These are phyloP conservation scores for Coemansia sp. DNA, from an alignment of 192 early-diverging fungal genomes.

Conservation along the genomic window DNA sequence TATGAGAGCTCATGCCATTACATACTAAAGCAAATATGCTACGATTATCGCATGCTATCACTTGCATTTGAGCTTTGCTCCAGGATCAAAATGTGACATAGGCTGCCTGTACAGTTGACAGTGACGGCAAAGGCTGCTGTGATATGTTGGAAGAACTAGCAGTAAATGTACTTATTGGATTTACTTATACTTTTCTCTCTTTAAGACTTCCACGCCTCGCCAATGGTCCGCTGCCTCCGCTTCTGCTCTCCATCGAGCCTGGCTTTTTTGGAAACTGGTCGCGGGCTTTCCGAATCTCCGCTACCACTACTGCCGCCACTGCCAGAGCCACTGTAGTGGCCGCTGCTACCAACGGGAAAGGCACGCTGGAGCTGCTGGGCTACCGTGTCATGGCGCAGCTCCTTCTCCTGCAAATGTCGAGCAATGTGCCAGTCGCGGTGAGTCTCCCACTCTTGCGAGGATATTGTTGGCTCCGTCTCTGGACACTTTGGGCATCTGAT, in stretches of 20 bases:
- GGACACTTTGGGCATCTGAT: conserved; percentile 50
- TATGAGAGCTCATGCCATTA: too few species aligned
- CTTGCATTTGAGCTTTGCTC: too few species aligned
- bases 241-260: conserved; percentile 8
- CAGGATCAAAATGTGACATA: too few species aligned
- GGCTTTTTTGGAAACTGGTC: conserved; percentile 28
- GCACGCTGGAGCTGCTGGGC: conserved; percentile 32
- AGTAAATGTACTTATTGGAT: too few species aligned
- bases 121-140: too few species aligned
- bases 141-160: too few species aligned
- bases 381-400: conserved; percentile 39
- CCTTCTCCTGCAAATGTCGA: conserved; percentile 44
- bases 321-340: neutral
- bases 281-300: neutral
- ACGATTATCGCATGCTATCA: too few species aligned
- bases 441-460: conserved; percentile 47
- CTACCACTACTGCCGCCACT: neutral
- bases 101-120: too few species aligned
- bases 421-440: conserved; percentile 57
- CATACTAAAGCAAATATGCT: too few species aligned
- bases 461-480: conserved; percentile 12
- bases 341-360: neutral
- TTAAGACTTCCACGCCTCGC: conserved; percentile 51
- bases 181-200: too few species aligned
- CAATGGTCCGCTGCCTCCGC: conserved; percentile 41